These are phyloP conservation scores for Lumnitzera littorea DNA, from an alignment of 345 rosid genomes.

Conservation along the genomic window DNA sequence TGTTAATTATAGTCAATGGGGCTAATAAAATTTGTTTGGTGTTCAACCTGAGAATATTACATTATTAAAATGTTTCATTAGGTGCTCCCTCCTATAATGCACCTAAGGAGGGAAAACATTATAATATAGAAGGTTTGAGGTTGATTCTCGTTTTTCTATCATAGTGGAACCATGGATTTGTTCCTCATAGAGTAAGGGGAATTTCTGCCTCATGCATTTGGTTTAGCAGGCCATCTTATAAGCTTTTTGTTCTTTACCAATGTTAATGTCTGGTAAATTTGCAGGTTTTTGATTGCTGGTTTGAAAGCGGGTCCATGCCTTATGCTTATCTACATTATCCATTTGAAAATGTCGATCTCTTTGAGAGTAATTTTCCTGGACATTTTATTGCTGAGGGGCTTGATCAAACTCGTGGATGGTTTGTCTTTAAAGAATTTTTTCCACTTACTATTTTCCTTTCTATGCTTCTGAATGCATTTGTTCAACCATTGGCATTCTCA, in stretches of 20 bases:
- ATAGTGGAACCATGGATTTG: too few relatives aligned
- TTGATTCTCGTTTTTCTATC: too few relatives aligned
- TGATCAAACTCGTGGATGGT: constrained; percentile 99
- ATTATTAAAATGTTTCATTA: too few relatives aligned
- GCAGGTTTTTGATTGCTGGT: constrained; percentile 99
- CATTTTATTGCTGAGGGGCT: constrained; percentile 97
- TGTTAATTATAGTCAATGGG: too few relatives aligned
- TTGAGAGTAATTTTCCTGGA: constrained; percentile 96
- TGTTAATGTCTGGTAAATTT: neutral
- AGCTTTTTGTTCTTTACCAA: neutral
- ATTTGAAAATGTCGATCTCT: constrained; percentile 81
- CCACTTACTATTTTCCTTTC: neutral
- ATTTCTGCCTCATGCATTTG: neutral
- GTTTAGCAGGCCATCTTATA: neutral
- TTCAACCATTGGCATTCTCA: neutral
- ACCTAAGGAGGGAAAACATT: too few relatives aligned
- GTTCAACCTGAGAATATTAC: too few relatives aligned
- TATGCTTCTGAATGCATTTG: neutral
- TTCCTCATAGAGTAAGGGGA: neutral
- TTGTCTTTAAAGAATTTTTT: constrained; percentile 19
- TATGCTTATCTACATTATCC: constrained; percentile 99
- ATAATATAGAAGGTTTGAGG: too few relatives aligned
- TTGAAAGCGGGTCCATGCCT: constrained; percentile 99
- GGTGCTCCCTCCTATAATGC: too few relatives aligned
- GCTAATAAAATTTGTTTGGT: too few relatives aligned